Evolutionary conservation across 495 filamentous ascomycete species (phyloP).

Genomic region (Penicillium canariense): DNA sequence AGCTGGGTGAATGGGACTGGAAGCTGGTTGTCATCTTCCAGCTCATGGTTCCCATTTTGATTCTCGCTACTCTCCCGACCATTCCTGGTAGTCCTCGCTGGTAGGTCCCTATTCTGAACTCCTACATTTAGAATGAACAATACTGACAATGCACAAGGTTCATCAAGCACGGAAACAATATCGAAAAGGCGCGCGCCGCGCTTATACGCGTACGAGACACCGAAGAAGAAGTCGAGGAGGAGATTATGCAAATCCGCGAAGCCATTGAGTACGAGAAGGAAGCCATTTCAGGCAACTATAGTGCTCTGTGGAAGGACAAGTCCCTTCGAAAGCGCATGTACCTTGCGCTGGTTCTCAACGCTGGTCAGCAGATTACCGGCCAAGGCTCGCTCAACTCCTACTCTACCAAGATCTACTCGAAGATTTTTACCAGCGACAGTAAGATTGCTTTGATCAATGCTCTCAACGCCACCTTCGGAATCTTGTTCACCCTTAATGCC

Average conservation of each 20-base stretch:
- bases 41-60: slow-evolving; percentile 52
- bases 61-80: slow-evolving; percentile 51
- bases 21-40: slow-evolving; percentile 63
- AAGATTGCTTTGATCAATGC: slow-evolving; percentile 69
- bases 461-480: slow-evolving; percentile 65
- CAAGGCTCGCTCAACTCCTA: slow-evolving; percentile 63
- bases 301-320: slow-evolving; percentile 59
- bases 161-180: slow-evolving; percentile 49
- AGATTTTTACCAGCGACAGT: slow-evolving; percentile 52
- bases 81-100: slow-evolving; percentile 60
- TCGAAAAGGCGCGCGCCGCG: slow-evolving; percentile 53
- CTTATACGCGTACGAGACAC: slow-evolving; percentile 53
- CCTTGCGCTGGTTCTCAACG: slow-evolving; percentile 56
- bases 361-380: slow-evolving; percentile 60
- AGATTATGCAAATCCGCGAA: slow-evolving; percentile 55
- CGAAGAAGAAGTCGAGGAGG: slow-evolving; percentile 58
- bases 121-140: background rate
- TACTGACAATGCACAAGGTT: slow-evolving; percentile 31
- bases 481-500: slow-evolving; percentile 64
- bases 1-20: slow-evolving; percentile 61
- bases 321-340: slow-evolving; percentile 57
- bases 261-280: slow-evolving; percentile 63
- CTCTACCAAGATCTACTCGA: slow-evolving; percentile 62
- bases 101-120: slow-evolving; percentile 21
- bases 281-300: slow-evolving; percentile 54